A percentile compares a stretch with the other conserved stretches of the same genome.
Conservation (phyloP, 179 eudicot species). For the Spergularia azorica region DNA sequence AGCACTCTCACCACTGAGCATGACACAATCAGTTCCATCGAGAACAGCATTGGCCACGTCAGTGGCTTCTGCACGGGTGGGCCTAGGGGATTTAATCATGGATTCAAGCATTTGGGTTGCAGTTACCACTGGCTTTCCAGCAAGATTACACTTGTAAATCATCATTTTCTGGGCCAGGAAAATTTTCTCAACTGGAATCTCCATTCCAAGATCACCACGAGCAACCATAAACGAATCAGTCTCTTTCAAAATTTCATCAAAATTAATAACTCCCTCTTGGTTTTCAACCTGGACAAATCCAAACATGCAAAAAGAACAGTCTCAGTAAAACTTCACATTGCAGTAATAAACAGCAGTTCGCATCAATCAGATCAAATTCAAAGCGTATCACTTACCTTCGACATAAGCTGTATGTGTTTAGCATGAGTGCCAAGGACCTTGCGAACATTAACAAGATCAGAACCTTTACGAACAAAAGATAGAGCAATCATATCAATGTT, state of each 20-base stretch:
- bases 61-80: constrained; percentile 53
- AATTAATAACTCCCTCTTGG: constrained; percentile 50
- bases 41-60: constrained; percentile 54
- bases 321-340: neutral
- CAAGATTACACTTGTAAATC: constrained; percentile 54
- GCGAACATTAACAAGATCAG: constrained; percentile 51
- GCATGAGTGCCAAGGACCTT: constrained; percentile 45
- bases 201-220: constrained; percentile 56
- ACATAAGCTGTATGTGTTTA: constrained; percentile 45
- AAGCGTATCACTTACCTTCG: constrained; percentile 31
- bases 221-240: constrained; percentile 56
- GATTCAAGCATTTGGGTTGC: constrained; percentile 56
- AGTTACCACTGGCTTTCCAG: constrained; percentile 50
- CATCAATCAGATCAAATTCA: neutral
- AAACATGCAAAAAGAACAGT: neutral
- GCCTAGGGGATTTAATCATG: constrained; percentile 52
- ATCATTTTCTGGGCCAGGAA: constrained; percentile 54
- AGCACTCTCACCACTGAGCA: constrained; percentile 55
- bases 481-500: constrained; percentile 52
- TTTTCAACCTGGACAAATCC: constrained; percentile 40
- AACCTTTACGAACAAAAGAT: constrained; percentile 49
- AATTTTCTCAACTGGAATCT: constrained; percentile 52
- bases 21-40: constrained; percentile 51
- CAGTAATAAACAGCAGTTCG: neutral
- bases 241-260: constrained; percentile 47